These are phyloP conservation scores for Mycena alexandri DNA, from an alignment of 768 basidiomycete genomes.

Conservation along the genomic window DNA sequence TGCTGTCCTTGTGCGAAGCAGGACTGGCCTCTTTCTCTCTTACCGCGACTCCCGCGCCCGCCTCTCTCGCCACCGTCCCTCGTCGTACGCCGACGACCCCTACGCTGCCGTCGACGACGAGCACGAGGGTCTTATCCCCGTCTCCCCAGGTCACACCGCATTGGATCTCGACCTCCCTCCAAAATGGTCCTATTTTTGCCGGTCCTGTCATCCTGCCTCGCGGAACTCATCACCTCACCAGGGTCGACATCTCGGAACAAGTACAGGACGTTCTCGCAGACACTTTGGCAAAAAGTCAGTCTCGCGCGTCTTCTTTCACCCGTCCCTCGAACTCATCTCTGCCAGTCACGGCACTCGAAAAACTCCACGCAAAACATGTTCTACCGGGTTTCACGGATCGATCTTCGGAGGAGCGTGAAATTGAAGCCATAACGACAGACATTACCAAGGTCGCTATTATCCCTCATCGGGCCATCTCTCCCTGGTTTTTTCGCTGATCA, in stretches of 20 bases:
- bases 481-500: conserved; percentile 31
- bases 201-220: conserved; percentile 39
- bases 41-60: conserved; percentile 84
- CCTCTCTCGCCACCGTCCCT: conserved; percentile 47
- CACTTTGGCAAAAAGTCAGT: conserved; percentile 83
- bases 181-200: conserved; percentile 72
- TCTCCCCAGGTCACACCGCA: conserved; percentile 56
- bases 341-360: conserved; percentile 90
- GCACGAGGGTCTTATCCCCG: conserved; percentile 72
- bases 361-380: conserved; percentile 95
- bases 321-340: conserved; percentile 32
- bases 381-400: conserved; percentile 98
- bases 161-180: conserved; percentile 82
- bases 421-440: conserved; percentile 85
- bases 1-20: conserved; percentile 70
- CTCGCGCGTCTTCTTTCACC: conserved; percentile 29
- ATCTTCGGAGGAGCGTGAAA: conserved; percentile 92
- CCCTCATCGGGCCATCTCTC: conserved; percentile 60
- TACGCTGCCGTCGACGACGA: conserved; percentile 63
- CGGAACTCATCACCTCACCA: conserved; percentile 50
- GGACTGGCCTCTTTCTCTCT: conserved; percentile 94
- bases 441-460: conserved; percentile 84
- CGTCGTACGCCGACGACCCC: conserved; percentile 61
- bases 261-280: conserved; percentile 83
- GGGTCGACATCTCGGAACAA: conserved; percentile 94